Base-by-base conservation (phyloP, 352 stramenopile species). In the Globisporangium irregulare region DNA sequence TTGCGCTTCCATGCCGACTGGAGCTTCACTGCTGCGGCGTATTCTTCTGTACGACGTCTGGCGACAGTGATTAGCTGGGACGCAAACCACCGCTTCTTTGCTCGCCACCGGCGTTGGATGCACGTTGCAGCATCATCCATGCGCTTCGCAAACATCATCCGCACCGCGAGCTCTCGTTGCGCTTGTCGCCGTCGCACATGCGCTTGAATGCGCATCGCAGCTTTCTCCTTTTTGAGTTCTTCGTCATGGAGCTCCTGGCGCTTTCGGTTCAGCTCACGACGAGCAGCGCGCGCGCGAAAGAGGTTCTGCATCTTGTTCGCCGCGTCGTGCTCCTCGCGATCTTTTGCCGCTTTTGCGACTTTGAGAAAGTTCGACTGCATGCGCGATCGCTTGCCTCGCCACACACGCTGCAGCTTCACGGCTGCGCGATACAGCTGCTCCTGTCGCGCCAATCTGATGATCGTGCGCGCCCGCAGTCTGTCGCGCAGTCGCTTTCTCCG, bases 321-420 rank as follows among this genome's bases (percentile, higher is more conserved):
- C 0, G 84, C 84, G 4, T 87, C 73, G 18, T 75, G 70, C 29
- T 86, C 64, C 41, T 84, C 73, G 0, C 51, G 59, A 9, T 88
- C 73, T 9, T 70, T 75, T 0, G 66, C 58, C 3, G 66, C 50
- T n/a, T 80, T 84, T 1, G 74, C 76, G 4, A 71, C 62, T 25
- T 66, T 75, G 20, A 81, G 56, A 10, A 78, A 55, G 8, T 50
- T 69, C 4, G 76, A 69, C 8, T 67, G 68, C 2, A 72, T 62
- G 3, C 82, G 80, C 18, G 72, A 73, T 18, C 76, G 66, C 59
- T 82, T 86, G 7, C 81, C 84, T 48, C 91, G 75, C 80, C 89
- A 97, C 4, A 82, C 64, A 15, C 89, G 75, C 72, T 98, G 91
- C 34, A 98, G 73, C n/a, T 72, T 82, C 12, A 74, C 66, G 1